Evolutionary conservation across 164 flowering plant genomes (phyloP).

Genomic region (Taxillus chinensis): DNA sequence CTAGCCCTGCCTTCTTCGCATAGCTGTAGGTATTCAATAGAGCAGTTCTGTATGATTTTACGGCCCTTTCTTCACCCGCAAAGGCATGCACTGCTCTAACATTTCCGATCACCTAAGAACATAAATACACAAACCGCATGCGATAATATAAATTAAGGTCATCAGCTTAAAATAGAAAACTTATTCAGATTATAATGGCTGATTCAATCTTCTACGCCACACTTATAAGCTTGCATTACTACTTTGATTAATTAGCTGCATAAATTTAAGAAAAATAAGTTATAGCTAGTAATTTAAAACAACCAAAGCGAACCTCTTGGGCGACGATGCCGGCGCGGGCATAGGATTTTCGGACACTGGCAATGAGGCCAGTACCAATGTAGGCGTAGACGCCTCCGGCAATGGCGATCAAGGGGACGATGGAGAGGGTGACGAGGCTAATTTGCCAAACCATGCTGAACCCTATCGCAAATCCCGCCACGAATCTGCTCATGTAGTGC

Average conservation of each 20-base stretch:
- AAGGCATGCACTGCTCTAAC: conserved; percentile 96
- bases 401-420: conserved; percentile 85
- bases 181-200: too few relatives aligned
- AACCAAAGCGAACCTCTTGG: conserved; percentile 47
- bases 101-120: conserved; percentile 67
- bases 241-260: too few relatives aligned
- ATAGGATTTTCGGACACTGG: conserved; percentile 75
- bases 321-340: conserved; percentile 91
- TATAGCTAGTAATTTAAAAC: too few relatives aligned
- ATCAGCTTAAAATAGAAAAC: too few relatives aligned
- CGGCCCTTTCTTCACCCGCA: conserved; percentile 86
- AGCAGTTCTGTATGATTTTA: conserved; percentile 49
- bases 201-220: too few relatives aligned
- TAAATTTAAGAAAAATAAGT: too few relatives aligned
- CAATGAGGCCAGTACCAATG: conserved; percentile 74
- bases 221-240: too few relatives aligned
- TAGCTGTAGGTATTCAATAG: conserved; percentile 57
- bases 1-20: conserved; percentile 80
- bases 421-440: conserved; percentile 82
- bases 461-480: conserved; percentile 75
- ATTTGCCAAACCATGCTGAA: conserved; percentile 90
- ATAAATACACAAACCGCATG: not conserved
- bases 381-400: conserved; percentile 91
- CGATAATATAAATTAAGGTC: too few relatives aligned
- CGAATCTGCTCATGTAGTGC: conserved; percentile 86